Evolutionary conservation across 1,284 basidiomycete species (phyloP).

Genomic region (Pascua sp.): DNA sequence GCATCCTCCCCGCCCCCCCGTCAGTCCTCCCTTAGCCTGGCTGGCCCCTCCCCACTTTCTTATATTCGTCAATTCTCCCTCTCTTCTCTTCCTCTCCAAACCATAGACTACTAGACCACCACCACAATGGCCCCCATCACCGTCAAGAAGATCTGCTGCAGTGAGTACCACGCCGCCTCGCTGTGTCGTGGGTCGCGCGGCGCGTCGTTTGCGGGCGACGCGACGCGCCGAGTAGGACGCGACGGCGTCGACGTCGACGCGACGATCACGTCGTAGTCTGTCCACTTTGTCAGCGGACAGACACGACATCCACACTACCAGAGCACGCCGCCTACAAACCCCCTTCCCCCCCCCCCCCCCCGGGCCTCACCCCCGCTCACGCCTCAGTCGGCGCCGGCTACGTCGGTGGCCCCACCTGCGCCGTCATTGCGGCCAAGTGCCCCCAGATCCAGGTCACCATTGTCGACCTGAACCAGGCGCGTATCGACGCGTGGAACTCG

Average conservation of each 20-base stretch:
- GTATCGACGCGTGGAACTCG: slow-evolving; percentile 94
- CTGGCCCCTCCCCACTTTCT: background rate
- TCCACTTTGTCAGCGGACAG: too few species aligned
- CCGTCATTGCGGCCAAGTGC: slow-evolving; percentile 65
- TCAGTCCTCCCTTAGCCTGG: background rate
- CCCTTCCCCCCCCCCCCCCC: background rate
- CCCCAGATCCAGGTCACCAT: slow-evolving; percentile 94
- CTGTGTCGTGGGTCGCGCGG: background rate
- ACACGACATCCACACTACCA: too few species aligned
- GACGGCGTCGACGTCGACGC: background rate
- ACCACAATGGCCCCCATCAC: slow-evolving; percentile 53
- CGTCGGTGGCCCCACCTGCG: slow-evolving; percentile 91
- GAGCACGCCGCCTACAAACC: too few species aligned
- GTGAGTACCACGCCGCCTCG: slow-evolving; percentile 56
- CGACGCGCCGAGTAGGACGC: too few species aligned
- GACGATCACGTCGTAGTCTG: background rate
- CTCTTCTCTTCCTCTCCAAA: slow-evolving; percentile 2
- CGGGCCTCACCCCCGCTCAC: background rate
- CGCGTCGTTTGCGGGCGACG: background rate
- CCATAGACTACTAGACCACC: background rate
- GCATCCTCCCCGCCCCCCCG: too few species aligned
- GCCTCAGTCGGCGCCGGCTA: slow-evolving; percentile 86
- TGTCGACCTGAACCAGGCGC: slow-evolving; percentile 91
- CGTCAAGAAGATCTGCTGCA: slow-evolving; percentile 86
- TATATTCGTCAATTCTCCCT: background rate